Evolutionary conservation across 1,139 yeast genomes (phyloP).

Genomic region (Oligophagozyma castellii): DNA sequence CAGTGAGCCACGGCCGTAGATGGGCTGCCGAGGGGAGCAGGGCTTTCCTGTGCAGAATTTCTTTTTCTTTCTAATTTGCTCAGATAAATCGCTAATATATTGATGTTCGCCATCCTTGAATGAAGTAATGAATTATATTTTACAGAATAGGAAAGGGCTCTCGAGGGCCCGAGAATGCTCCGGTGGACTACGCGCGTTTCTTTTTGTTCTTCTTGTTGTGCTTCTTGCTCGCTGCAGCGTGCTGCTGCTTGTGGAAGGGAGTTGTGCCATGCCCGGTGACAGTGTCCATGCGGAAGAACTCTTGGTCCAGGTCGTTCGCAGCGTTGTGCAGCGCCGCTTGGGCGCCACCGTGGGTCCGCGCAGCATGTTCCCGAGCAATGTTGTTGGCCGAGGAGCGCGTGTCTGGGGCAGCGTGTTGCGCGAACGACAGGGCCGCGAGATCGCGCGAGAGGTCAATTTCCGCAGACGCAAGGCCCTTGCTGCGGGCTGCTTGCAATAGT

Average conservation of each 20-base stretch:
- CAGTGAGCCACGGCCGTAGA: too few relatives aligned
- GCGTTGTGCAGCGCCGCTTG: constrained; percentile 69
- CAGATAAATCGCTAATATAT: too few relatives aligned
- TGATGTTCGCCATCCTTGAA: too few relatives aligned
- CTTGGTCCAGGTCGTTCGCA: constrained; percentile 69
- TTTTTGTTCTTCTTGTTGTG: constrained; percentile 64
- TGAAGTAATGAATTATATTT: too few relatives aligned
- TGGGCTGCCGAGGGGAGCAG: too few relatives aligned
- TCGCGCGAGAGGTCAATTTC: constrained; percentile 52
- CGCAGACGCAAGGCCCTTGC: constrained; percentile 44
- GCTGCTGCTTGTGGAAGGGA: constrained; percentile 55
- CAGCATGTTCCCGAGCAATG: too few relatives aligned
- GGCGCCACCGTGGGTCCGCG: constrained; percentile 66
- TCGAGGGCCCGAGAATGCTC: too few relatives aligned
- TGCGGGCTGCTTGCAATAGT: constrained; percentile 43
- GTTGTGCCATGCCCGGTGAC: constrained; percentile 49
- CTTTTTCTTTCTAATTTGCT: too few relatives aligned
- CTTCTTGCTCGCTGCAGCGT: constrained; percentile 38
- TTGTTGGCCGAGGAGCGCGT: constrained; percentile 29
- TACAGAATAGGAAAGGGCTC: too few relatives aligned
- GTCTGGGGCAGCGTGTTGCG: constrained; percentile 51
- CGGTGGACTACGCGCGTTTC: too few relatives aligned
- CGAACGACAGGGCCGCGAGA: constrained; percentile 59
- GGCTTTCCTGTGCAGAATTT: too few relatives aligned
- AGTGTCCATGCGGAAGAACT: constrained; percentile 58